These are phyloP conservation scores for Aspergillus sp. DNA, from an alignment of 2,329 filamentous ascomycete genomes.

Conservation along the genomic window DNA sequence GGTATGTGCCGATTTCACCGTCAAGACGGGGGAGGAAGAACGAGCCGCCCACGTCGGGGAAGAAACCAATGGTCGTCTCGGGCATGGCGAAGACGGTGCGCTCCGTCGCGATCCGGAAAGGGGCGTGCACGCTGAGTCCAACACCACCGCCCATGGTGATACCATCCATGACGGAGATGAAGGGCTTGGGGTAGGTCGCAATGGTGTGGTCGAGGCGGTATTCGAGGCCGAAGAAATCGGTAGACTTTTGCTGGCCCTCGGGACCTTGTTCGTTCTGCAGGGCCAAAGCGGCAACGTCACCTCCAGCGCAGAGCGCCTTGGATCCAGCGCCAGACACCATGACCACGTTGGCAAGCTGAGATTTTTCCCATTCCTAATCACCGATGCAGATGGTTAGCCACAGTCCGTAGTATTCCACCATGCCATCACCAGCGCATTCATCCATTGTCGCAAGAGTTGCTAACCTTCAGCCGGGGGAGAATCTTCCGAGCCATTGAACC, in stretches of 20 bases:
- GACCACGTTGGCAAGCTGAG: slow-evolving; percentile 87
- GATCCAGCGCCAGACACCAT: slow-evolving; percentile 87
- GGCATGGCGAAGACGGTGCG: slow-evolving; percentile 97
- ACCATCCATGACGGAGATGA: slow-evolving; percentile 93
- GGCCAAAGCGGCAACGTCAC: slow-evolving; percentile 81
- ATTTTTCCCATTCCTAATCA: slow-evolving; percentile 81
- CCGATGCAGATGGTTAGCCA: neutral
- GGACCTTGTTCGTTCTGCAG: slow-evolving; percentile 65
- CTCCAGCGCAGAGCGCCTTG: slow-evolving; percentile 87
- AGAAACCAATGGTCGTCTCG: slow-evolving; percentile 97
- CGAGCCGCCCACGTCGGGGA: slow-evolving; percentile 93
- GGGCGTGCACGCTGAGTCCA: slow-evolving; percentile 89
- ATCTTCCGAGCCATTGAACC: slow-evolving; percentile 96
- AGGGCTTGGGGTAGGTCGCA: slow-evolving; percentile 89
- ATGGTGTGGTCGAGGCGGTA: slow-evolving; percentile 96
- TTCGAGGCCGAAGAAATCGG: slow-evolving; percentile 89
- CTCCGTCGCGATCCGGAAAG: slow-evolving; percentile 94
- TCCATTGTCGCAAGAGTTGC: neutral
- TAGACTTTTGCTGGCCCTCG: slow-evolving; percentile 71
- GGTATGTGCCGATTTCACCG: slow-evolving; percentile 83
- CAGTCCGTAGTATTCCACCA: neutral
- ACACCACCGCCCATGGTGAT: slow-evolving; percentile 98
- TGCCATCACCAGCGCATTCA: neutral
- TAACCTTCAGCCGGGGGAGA: slow-evolving; percentile 70
- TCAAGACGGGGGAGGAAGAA: slow-evolving; percentile 94